These are phyloP conservation scores for Imleria badia DNA, from an alignment of 768 basidiomycete genomes.

Conservation along the genomic window DNA sequence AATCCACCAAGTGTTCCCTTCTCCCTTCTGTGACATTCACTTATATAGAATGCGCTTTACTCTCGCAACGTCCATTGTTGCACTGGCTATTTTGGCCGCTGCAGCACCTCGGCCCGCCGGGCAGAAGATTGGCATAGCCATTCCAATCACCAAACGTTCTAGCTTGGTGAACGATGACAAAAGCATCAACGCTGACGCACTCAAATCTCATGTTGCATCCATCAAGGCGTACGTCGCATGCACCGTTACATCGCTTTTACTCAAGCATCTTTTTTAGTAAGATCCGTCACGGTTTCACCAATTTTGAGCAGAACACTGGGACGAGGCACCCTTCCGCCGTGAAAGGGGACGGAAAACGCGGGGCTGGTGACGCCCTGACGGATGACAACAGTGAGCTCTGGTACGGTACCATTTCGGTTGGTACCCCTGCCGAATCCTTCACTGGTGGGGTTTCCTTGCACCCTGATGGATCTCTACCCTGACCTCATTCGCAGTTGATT, in stretches of 20 bases:
- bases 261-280: slow-evolving; percentile 1
- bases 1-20: not conserved
- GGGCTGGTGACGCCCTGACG: not conserved
- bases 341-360: not conserved
- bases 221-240: slow-evolving; percentile 9
- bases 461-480: too few species aligned
- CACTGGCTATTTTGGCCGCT: slow-evolving; percentile 3
- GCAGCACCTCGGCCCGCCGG: slow-evolving; percentile 5
- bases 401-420: slow-evolving; percentile 13
- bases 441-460: slow-evolving; percentile 1
- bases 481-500: slow-evolving; percentile 13
- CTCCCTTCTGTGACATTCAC: not conserved
- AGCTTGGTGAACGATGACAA: slow-evolving; percentile 3
- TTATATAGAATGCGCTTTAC: slow-evolving; percentile 8
- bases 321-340: not conserved
- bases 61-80: slow-evolving; percentile 1
- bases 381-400: slow-evolving; percentile 1
- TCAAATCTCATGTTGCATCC: slow-evolving; percentile 5
- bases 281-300: not conserved
- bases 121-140: not conserved
- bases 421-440: slow-evolving; percentile 8
- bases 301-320: slow-evolving; percentile 11
- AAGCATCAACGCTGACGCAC: slow-evolving; percentile 2
- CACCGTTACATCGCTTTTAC: not conserved
- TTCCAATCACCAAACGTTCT: slow-evolving; percentile 13